A percentile compares a stretch with the other conserved stretches of the same genome.
phyloP scores from a whole-genome alignment of 768 basidiomycete species.

The Termitomyces sp. region DNA sequence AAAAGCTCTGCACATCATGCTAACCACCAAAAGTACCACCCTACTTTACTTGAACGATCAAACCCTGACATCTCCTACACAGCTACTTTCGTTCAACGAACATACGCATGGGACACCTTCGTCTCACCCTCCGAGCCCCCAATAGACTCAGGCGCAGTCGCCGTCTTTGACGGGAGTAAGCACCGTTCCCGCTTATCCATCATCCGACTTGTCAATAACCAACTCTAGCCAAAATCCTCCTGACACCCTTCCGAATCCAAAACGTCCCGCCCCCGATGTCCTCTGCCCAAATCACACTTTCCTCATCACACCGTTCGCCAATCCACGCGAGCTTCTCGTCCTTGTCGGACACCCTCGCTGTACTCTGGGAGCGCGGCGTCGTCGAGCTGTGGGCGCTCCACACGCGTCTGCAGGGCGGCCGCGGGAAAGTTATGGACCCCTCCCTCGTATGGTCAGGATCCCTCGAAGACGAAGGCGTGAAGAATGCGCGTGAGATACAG shows the following conservation, averaged over 20 bases:
- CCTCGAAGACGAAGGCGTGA: slow-evolving; percentile 13
- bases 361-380: slow-evolving; percentile 66
- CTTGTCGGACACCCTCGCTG: slow-evolving; percentile 49
- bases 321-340: slow-evolving; percentile 62
- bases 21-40: slow-evolving; percentile 62
- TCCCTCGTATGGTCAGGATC: slow-evolving; percentile 29
- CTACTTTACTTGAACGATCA: background rate
- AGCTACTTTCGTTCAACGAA: slow-evolving; percentile 54
- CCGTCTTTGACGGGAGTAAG: slow-evolving; percentile 85
- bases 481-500: slow-evolving; percentile 28
- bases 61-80: background rate
- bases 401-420: slow-evolving; percentile 54
- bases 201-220: background rate
- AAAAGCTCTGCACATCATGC: slow-evolving; percentile 51
- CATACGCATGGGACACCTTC: slow-evolving; percentile 77
- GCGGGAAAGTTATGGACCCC: slow-evolving; percentile 57
- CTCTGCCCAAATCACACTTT: slow-evolving; percentile 41
- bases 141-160: slow-evolving; percentile 77
- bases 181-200: slow-evolving; percentile 6
- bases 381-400: slow-evolving; percentile 67
- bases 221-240: slow-evolving; percentile 62
- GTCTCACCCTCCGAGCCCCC: slow-evolving; percentile 54
- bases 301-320: slow-evolving; percentile 38
- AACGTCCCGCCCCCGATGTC: slow-evolving; percentile 99
- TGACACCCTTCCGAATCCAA: slow-evolving; percentile 91